These are phyloP conservation scores for Myxozyma udenii DNA, from an alignment of 805 yeast genomes.

Conservation along the genomic window DNA sequence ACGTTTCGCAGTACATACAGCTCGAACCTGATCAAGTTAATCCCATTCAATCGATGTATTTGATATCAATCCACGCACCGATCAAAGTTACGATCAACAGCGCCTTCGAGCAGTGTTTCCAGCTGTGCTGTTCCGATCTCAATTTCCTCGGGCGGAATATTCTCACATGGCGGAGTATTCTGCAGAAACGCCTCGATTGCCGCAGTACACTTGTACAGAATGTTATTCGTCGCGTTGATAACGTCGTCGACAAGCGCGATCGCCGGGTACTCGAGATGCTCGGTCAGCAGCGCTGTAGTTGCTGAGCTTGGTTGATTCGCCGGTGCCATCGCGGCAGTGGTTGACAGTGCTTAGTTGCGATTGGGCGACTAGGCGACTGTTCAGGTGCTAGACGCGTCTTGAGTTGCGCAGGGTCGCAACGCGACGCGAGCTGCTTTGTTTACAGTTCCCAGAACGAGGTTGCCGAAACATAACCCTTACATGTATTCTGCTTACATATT, in stretches of 20 bases:
- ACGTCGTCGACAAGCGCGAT: conserved; percentile 79
- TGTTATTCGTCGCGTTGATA: conserved; percentile 80
- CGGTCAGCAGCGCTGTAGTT: conserved; percentile 61
- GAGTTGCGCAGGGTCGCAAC: too few relatives aligned
- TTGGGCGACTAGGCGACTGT: too few relatives aligned
- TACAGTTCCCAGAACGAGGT: neutral
- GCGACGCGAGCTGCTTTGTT: neutral
- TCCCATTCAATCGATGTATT: neutral
- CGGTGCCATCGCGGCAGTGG: conserved; percentile 11
- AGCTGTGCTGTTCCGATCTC: conserved; percentile 75
- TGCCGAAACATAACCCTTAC: too few relatives aligned
- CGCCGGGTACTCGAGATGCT: conserved; percentile 83
- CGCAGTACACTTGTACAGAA: conserved; percentile 75
- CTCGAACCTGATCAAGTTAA: conserved; percentile 49
- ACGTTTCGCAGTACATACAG: conserved; percentile 76
- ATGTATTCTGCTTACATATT: too few relatives aligned
- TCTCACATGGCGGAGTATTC: conserved; percentile 39
- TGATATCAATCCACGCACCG: conserved; percentile 37
- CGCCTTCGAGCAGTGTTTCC: conserved; percentile 69
- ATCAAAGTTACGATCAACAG: conserved; percentile 80
- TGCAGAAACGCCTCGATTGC: conserved; percentile 68
- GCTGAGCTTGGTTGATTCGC: conserved; percentile 22
- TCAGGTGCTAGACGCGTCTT: too few relatives aligned
- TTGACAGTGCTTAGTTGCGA: too few relatives aligned
- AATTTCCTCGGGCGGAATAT: conserved; percentile 39